These are phyloP conservation scores for Dioszegia aurantiaca DNA, from an alignment of 768 basidiomycete genomes.

Conservation along the genomic window DNA sequence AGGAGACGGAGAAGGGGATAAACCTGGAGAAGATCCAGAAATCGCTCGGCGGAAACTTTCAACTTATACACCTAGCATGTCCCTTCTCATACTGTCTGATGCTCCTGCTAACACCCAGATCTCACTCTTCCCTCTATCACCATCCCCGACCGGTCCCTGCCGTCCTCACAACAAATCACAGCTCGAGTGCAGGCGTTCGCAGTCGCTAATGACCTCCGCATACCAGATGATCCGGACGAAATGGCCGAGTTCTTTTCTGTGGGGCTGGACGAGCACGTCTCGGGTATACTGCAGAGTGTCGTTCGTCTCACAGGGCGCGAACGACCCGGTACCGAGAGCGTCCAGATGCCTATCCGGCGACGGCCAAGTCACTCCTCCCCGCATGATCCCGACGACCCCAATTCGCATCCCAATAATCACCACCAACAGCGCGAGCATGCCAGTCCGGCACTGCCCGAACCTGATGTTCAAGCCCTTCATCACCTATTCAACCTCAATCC, in stretches of 20 bases:
- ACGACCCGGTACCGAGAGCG: slow-evolving; percentile 29
- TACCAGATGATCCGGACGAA: slow-evolving; percentile 23
- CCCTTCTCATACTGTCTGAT: background rate
- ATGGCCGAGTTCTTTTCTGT: slow-evolving; percentile 45
- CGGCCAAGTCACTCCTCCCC: background rate
- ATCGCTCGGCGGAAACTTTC: slow-evolving; percentile 1
- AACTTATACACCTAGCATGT: slow-evolving; percentile 23
- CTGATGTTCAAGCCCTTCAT: slow-evolving; percentile 29
- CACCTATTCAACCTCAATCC: slow-evolving; percentile 33
- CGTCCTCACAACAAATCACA: slow-evolving; percentile 33
- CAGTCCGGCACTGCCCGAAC: slow-evolving; percentile 22
- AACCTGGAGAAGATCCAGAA: slow-evolving; percentile 7
- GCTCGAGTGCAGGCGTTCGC: slow-evolving; percentile 29
- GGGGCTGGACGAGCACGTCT: slow-evolving; percentile 35
- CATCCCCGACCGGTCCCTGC: slow-evolving; percentile 23
- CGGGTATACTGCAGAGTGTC: slow-evolving; percentile 30
- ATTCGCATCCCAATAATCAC: slow-evolving; percentile 30
- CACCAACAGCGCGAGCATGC: background rate
- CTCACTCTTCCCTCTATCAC: slow-evolving; percentile 20
- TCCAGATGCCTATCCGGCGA: slow-evolving; percentile 22
- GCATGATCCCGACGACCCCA: slow-evolving; percentile 7
- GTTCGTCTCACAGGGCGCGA: slow-evolving; percentile 31
- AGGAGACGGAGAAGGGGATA: slow-evolving; percentile 17
- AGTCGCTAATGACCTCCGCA: slow-evolving; percentile 23
- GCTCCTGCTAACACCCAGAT: slow-evolving; percentile 21